Percentiles rank a stretch among this genome's conserved stretches.
Conservation (phyloP, 2,329 filamentous ascomycete genomes). For the Stenocarpella maydis region DNA sequence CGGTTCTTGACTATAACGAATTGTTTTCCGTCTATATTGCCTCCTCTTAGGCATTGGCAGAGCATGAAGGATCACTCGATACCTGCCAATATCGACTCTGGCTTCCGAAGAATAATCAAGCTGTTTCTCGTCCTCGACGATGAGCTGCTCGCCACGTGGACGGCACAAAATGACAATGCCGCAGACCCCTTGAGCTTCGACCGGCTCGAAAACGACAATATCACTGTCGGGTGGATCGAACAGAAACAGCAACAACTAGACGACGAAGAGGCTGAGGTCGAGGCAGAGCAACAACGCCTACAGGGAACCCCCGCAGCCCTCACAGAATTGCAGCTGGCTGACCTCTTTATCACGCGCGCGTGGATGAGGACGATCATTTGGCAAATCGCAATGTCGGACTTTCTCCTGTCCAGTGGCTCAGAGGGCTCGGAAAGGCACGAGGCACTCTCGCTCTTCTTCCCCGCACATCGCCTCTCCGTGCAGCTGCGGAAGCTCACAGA, state of each 20-base stretch:
- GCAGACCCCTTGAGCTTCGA: neutral
- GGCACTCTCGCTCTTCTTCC: conserved; percentile 50
- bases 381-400: conserved; percentile 51
- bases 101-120: conserved; percentile 49
- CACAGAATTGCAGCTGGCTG: conserved; percentile 51
- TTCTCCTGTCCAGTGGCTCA: conserved; percentile 47
- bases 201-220: conserved; percentile 39
- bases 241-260: conserved; percentile 51
- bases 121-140: conserved; percentile 51
- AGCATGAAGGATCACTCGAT: conserved; percentile 46
- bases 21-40: conserved; percentile 51
- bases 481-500: conserved; percentile 50
- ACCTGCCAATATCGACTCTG: conserved; percentile 47
- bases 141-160: conserved; percentile 49
- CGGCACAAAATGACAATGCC: conserved; percentile 32
- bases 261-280: conserved; percentile 46
- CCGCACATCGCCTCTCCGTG: conserved; percentile 48
- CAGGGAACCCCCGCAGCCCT: conserved; percentile 38
- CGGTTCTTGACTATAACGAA: conserved; percentile 62
- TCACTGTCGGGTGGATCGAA: conserved; percentile 51
- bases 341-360: conserved; percentile 51
- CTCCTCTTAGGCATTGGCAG: conserved; percentile 44
- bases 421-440: conserved; percentile 44
- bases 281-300: conserved; percentile 38
- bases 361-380: conserved; percentile 53